Evolutionary conservation across 2,329 filamentous ascomycete genomes (phyloP).

Genomic region (Acephala macrosclerotiorum): DNA sequence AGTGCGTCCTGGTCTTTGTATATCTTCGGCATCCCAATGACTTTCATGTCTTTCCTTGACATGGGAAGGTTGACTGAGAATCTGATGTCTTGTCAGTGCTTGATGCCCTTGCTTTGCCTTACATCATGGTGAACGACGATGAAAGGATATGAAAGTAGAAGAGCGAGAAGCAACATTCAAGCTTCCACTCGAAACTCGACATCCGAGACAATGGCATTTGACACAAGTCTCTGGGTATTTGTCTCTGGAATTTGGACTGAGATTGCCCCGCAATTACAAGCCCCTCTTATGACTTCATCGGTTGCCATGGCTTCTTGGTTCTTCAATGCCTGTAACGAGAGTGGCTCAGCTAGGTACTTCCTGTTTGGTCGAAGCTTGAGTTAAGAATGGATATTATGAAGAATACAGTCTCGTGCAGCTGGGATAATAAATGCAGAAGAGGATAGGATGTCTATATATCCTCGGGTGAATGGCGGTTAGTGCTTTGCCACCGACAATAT

Average conservation of each 20-base stretch:
- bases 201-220: conserved; percentile 8
- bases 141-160: not conserved
- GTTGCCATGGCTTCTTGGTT: not conserved
- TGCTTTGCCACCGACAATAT: no score
- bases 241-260: not conserved
- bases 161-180: not conserved
- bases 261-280: conserved; percentile 11
- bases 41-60: not conserved
- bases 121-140: not conserved
- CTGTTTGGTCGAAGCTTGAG: no score
- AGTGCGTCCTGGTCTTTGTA: conserved; percentile 9
- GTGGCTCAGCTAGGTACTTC: no score
- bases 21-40: conserved; percentile 9
- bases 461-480: no score
- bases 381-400: no score
- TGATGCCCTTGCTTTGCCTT: not conserved
- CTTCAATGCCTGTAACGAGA: no score
- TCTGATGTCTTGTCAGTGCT: conserved; percentile 2
- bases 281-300: conserved; percentile 4
- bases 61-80: conserved; percentile 10
- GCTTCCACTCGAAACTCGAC: conserved; percentile 11
- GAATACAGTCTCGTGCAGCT: no score
- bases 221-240: not conserved
- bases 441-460: no score
- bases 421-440: no score